A percentile compares a stretch with the other conserved stretches of the same genome.
phyloP scores from a whole-genome alignment of 768 basidiomycete species.

The Clitopilus hobsonii region DNA sequence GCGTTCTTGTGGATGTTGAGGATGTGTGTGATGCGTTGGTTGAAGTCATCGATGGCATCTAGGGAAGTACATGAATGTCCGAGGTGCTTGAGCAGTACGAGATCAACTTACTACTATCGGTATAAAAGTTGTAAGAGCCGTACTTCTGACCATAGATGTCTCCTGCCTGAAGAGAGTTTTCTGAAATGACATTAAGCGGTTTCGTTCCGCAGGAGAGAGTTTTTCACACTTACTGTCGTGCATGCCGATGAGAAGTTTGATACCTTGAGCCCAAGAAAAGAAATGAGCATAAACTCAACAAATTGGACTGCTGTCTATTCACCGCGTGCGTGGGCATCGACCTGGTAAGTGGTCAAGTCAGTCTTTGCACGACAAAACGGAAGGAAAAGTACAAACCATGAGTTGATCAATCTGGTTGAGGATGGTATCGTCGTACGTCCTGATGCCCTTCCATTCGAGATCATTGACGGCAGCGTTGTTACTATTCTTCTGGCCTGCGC shows the following conservation, averaged over 20 bases:
- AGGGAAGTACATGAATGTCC: slow-evolving; percentile 4
- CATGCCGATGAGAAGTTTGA: slow-evolving; percentile 19
- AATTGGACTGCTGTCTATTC: slow-evolving; percentile 13
- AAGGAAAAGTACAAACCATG: slow-evolving; percentile 17
- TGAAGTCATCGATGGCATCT: slow-evolving; percentile 24
- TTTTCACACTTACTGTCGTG: slow-evolving; percentile 11
- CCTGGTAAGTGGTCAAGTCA: too few relatives aligned
- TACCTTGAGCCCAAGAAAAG: slow-evolving; percentile 4
- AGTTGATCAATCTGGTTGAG: slow-evolving; percentile 30
- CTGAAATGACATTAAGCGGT: slow-evolving; percentile 15
- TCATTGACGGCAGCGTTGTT: slow-evolving; percentile 23
- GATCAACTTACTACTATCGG: slow-evolving; percentile 12
- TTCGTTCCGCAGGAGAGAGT: neutral
- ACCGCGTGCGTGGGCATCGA: slow-evolving; percentile 27
- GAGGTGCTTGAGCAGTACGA: neutral
- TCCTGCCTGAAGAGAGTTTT: slow-evolving; percentile 25
- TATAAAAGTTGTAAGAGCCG: slow-evolving; percentile 29
- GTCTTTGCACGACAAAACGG: too few relatives aligned
- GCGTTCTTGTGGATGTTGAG: slow-evolving; percentile 30
- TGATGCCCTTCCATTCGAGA: slow-evolving; percentile 27
- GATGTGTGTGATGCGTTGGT: slow-evolving; percentile 31
- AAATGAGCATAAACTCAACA: neutral
- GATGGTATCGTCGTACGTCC: slow-evolving; percentile 30
- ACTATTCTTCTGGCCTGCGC: slow-evolving; percentile 18
- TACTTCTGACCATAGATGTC: slow-evolving; percentile 31